Evolutionary conservation across 192 early-diverging fungal genomes (phyloP), one percentile per base, ranked within the genome.

Genomic region (Backusella psychrophila): DNA sequence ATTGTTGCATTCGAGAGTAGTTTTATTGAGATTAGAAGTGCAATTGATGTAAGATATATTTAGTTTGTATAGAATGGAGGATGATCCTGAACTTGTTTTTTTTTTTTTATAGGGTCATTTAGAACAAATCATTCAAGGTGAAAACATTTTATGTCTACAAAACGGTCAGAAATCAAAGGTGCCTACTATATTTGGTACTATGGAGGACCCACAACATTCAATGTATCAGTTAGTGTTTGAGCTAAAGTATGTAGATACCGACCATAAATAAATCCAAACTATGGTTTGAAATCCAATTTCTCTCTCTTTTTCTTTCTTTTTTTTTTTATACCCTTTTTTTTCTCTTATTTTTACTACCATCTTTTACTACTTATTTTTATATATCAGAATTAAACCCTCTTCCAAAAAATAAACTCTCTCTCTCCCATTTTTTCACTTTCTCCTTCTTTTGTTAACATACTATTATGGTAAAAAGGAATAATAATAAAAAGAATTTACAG

Each of bases 1-100:
- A 82, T 99, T 23, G 84, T 98, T 69, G 96, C 97, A 0, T 99
- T 95, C 83, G 96, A 98, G 63, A 86, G 90, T 15, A 89, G 86
- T 31, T 96, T 98, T 76, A 95, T 99, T 77, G 97, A 99, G 83
- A 87, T 99, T 33, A 90, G 93, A 34, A 85, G 95, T 72, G 85
- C 93, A 2, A 89, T 93, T 72, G 94, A 93, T 6, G 94, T 81
- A 69, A 77, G 74, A 63, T 34, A 35, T 53, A 26, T 11, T 63
- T 4, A 21, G 9, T 26, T n/a, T 9, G 6, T 9, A 23, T 56
- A 21, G 8, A 21, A 21, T 56, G n/a, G 1, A 33, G 33, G 8
- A 56, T 56, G 19, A 56, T 56, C 19, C 53, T 56, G 53, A 56
- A n/a, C n/a, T 8, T 7, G 6, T 23, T 53, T 53, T 21, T 53